Evolutionary conservation across 495 filamentous ascomycete genomes (phyloP).

Genomic region (Cairneyella variabilis): DNA sequence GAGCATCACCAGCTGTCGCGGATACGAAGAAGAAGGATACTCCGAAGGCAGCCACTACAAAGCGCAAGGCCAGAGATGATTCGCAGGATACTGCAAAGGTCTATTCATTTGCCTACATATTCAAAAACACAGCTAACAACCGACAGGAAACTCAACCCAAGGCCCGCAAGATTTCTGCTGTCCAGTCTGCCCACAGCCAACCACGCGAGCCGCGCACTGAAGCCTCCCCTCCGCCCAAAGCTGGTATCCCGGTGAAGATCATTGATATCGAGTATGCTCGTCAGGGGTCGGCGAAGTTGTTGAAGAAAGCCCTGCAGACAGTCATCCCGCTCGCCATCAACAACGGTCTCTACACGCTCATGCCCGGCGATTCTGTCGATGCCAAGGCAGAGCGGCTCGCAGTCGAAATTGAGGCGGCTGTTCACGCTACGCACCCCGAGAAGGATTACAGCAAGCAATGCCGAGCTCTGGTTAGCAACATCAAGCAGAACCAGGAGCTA

Average conservation of each 20-base stretch:
- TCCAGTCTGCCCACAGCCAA: constrained; percentile 20
- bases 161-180: constrained; percentile 47
- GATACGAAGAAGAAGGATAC: constrained; percentile 35
- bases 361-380: constrained; percentile 34
- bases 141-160: constrained; percentile 41
- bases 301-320: constrained; percentile 39
- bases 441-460: constrained; percentile 41
- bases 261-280: constrained; percentile 37
- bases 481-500: constrained; percentile 80
- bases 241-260: constrained; percentile 28
- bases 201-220: constrained; percentile 4
- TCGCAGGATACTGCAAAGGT: constrained; percentile 39
- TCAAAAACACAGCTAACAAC: constrained; percentile 8
- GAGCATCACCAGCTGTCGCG: constrained; percentile 31
- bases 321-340: constrained; percentile 40
- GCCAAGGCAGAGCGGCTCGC: constrained; percentile 41
- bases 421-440: constrained; percentile 41
- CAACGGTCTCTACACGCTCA: constrained; percentile 32
- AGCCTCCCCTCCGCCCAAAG: constrained; percentile 17
- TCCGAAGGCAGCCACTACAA: constrained; percentile 34
- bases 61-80: constrained; percentile 45
- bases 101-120: constrained; percentile 19
- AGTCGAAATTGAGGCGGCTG: constrained; percentile 68
- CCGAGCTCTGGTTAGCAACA: constrained; percentile 66
- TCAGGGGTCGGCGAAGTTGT: constrained; percentile 36